Evolutionary conservation across 2,329 filamentous ascomycete species (phyloP).

Genomic region (Sclerotinia subarctica): DNA sequence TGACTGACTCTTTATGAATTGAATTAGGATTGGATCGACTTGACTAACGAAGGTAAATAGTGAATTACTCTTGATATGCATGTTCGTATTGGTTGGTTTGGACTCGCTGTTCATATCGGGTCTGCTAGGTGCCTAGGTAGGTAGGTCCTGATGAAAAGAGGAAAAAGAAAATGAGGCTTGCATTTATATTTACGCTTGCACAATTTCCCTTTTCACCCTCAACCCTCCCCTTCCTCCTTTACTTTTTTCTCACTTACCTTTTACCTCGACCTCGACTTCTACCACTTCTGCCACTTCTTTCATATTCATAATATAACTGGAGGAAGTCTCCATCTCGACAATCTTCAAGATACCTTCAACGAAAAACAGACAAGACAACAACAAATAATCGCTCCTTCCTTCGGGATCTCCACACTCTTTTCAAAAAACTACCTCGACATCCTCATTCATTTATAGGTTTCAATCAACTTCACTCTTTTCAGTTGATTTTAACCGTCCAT

Average conservation of each 20-base stretch:
- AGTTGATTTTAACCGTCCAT: conserved; percentile 42
- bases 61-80: neutral
- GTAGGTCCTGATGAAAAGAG: neutral
- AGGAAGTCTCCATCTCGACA: conserved; percentile 1
- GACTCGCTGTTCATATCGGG: neutral
- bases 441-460: conserved; percentile 28
- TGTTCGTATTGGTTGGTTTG: neutral
- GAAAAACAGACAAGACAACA: conserved; percentile 12
- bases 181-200: conserved; percentile 3
- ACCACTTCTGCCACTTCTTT: conserved; percentile 6
- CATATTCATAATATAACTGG: conserved; percentile 14
- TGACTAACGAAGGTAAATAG: neutral
- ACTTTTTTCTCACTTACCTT: neutral
- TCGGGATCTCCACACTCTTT: conserved; percentile 39
- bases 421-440: neutral
- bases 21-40: neutral
- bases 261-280: conserved; percentile 14
- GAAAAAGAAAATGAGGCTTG: neutral
- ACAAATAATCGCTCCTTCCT: conserved; percentile 31
- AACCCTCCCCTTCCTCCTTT: neutral
- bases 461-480: conserved; percentile 45
- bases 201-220: neutral
- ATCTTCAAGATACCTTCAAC: neutral
- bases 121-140: neutral
- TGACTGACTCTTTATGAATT: neutral